Evolutionary conservation across 1,139 yeast species (phyloP).

Genomic region (Saccharomyces hybrid): DNA sequence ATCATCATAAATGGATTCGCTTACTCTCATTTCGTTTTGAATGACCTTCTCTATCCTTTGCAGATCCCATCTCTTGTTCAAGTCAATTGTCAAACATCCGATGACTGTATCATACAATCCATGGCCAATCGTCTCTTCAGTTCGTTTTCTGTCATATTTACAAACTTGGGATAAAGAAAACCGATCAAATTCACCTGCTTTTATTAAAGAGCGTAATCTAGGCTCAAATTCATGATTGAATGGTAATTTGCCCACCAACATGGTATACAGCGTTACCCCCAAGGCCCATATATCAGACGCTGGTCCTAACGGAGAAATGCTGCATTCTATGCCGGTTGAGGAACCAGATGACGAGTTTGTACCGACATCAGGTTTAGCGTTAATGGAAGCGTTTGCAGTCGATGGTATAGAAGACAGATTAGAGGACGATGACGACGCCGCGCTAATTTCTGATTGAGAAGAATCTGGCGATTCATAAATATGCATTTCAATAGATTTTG

Average conservation of each 20-base stretch:
- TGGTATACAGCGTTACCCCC: slow-evolving; percentile 69
- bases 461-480: slow-evolving; percentile 28
- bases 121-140: slow-evolving; percentile 6
- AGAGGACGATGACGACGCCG: background rate
- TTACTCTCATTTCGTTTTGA: background rate
- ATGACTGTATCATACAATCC: slow-evolving; percentile 39
- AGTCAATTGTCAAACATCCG: slow-evolving; percentile 50
- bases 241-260: slow-evolving; percentile 69
- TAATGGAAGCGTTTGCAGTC: background rate
- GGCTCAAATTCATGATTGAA: slow-evolving; percentile 81
- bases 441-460: background rate
- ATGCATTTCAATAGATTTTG: slow-evolving; percentile 39
- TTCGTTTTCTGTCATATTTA: slow-evolving; percentile 14
- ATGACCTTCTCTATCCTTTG: slow-evolving; percentile 28
- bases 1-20: background rate
- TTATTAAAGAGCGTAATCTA: slow-evolving; percentile 61
- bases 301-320: slow-evolving; percentile 47
- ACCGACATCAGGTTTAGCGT: background rate
- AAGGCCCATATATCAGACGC: slow-evolving; percentile 80
- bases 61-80: slow-evolving; percentile 46
- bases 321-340: background rate
- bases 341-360: background rate
- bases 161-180: slow-evolving; percentile 36
- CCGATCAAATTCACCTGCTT: slow-evolving; percentile 55
- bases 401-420: background rate